Evolutionary conservation across 257 asterid genomes (phyloP).

Genomic region (Capsicum baccatum): DNA sequence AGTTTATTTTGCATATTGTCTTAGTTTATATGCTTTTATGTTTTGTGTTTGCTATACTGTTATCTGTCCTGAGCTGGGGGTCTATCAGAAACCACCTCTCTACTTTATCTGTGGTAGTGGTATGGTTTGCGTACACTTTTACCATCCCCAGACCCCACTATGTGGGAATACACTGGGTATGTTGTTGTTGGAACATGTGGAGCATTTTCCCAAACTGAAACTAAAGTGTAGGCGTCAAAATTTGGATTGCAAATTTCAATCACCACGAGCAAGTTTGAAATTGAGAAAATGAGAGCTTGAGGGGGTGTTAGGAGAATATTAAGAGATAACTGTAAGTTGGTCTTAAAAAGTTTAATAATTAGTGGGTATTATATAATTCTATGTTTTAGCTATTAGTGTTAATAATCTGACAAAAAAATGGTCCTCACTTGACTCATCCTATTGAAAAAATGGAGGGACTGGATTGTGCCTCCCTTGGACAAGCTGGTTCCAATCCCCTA

Average conservation of each 20-base stretch:
- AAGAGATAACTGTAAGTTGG: constrained; percentile 9
- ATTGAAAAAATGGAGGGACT: neutral
- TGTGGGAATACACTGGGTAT: too few relatives aligned
- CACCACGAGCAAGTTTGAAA: neutral
- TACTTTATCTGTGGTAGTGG: too few relatives aligned
- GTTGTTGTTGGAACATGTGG: neutral
- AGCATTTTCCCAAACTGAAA: neutral
- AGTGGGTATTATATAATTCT: neutral
- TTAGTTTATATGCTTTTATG: too few relatives aligned
- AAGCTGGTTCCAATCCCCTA: neutral
- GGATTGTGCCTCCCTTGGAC: neutral
- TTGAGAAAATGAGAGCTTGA: constrained; percentile 15
- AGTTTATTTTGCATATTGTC: too few relatives aligned
- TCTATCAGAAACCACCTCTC: too few relatives aligned
- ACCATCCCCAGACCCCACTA: too few relatives aligned
- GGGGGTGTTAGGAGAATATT: constrained; percentile 5
- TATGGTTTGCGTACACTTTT: too few relatives aligned
- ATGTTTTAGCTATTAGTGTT: neutral
- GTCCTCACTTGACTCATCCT: neutral
- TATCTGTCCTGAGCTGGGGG: too few relatives aligned
- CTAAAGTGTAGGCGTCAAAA: neutral
- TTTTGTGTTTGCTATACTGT: too few relatives aligned
- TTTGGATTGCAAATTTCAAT: neutral
- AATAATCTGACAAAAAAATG: neutral
- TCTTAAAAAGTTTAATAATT: neutral